Conservation (phyloP, 495 filamentous ascomycete genomes). For the Penicillium simplicissimum region DNA sequence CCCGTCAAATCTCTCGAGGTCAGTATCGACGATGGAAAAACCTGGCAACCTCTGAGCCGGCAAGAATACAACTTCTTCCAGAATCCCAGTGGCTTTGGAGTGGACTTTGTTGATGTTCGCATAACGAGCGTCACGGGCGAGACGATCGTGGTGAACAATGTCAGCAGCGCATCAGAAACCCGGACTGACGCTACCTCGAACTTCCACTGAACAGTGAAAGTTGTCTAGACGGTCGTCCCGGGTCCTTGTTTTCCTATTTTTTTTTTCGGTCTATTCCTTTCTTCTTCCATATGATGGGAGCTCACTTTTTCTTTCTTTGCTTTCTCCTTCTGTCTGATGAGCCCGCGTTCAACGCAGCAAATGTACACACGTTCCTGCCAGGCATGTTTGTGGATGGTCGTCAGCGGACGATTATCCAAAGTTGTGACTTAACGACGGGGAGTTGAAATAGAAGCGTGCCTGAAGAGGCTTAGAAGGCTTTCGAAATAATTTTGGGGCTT, state of each 20-base stretch:
- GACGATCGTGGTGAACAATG: neutral
- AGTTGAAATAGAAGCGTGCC: too few relatives aligned
- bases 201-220: neutral
- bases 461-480: too few relatives aligned
- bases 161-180: neutral
- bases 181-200: neutral
- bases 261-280: neutral
- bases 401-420: too few relatives aligned
- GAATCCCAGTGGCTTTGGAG: neutral
- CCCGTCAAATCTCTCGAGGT: neutral
- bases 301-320: too few relatives aligned
- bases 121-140: neutral
- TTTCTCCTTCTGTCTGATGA: too few relatives aligned
- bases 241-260: neutral
- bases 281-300: neutral
- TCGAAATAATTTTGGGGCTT: too few relatives aligned
- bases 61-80: neutral
- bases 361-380: too few relatives aligned
- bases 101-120: neutral
- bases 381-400: too few relatives aligned
- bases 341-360: too few relatives aligned
- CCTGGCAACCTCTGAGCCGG: neutral
- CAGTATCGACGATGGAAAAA: neutral
- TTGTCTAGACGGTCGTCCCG: neutral
- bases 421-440: too few relatives aligned